Percentiles rank a stretch among this genome's conserved stretches.
Evolutionary conservation across 2,329 filamentous ascomycete genomes (phyloP).

Genomic region (Volutella citrinella): DNA sequence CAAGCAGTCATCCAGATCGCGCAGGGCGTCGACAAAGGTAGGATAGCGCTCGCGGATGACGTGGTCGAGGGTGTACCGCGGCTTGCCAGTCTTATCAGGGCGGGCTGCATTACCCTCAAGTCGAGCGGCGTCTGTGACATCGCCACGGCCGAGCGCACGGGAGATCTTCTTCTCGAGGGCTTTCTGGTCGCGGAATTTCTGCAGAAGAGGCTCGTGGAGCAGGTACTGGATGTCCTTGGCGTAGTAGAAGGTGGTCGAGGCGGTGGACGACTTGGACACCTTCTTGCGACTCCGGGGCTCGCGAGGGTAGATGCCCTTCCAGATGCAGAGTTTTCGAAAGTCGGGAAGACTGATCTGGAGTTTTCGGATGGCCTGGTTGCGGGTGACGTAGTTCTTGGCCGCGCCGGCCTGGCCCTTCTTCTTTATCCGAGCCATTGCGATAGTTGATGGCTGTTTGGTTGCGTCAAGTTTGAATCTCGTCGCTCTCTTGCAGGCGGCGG

Average conservation of each 20-base stretch:
- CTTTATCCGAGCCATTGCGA: conserved; percentile 72
- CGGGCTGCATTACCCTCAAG: conserved; percentile 83
- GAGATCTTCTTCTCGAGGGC: conserved; percentile 96
- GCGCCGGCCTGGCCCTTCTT: conserved; percentile 90
- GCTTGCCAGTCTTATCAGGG: conserved; percentile 86
- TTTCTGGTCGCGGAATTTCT: conserved; percentile 97
- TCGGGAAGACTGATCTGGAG: conserved; percentile 95
- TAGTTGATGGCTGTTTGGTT: conserved; percentile 14
- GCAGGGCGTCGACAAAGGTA: conserved; percentile 89
- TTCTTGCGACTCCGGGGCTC: conserved; percentile 98
- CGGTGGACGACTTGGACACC: conserved; percentile 84
- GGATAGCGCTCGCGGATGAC: conserved; percentile 98
- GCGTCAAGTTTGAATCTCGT: conserved; percentile 12
- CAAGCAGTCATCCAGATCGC: conserved; percentile 93
- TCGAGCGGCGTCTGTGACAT: conserved; percentile 83
- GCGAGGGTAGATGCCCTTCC: conserved; percentile 98
- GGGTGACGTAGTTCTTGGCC: conserved; percentile 97
- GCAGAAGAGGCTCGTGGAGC: conserved; percentile 89
- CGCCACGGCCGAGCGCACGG: conserved; percentile 84
- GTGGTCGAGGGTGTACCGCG: conserved; percentile 89
- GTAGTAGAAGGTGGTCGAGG: conserved; percentile 88
- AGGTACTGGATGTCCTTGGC: conserved; percentile 98
- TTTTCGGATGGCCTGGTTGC: conserved; percentile 95
- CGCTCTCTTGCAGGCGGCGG: conserved; percentile 27
- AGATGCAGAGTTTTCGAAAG: conserved; percentile 97